phyloP scores from a whole-genome alignment of 1,284 basidiomycete species.

The Cryptococcus maquisensis region DNA sequence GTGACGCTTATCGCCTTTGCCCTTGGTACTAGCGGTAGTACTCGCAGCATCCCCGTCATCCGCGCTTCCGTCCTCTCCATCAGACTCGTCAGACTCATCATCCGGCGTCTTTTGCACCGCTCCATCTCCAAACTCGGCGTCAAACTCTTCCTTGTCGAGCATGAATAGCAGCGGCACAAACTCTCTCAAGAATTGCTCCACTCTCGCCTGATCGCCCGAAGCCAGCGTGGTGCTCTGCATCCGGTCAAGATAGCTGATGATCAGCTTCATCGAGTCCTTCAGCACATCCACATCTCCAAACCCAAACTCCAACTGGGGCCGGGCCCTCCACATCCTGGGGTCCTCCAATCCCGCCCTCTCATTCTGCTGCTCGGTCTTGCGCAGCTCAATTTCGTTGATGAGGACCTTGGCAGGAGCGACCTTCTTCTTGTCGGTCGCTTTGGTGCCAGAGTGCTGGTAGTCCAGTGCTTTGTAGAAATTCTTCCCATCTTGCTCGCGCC shows the following conservation, averaged over 20 bases:
- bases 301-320: constrained; percentile 71
- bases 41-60: constrained; percentile 52
- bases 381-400: constrained; percentile 78
- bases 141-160: constrained; percentile 71
- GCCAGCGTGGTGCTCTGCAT: constrained; percentile 66
- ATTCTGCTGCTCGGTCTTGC: constrained; percentile 68
- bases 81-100: constrained; percentile 50
- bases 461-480: constrained; percentile 98
- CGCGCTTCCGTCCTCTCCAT: constrained; percentile 35
- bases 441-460: constrained; percentile 92
- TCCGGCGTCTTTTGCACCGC: constrained; percentile 66
- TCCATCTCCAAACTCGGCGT: constrained; percentile 63
- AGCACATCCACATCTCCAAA: constrained; percentile 77
- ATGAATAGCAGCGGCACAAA: constrained; percentile 82
- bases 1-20: constrained; percentile 42
- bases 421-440: constrained; percentile 97
- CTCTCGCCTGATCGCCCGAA: constrained; percentile 68
- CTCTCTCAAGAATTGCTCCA: constrained; percentile 78
- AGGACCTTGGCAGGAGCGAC: constrained; percentile 85
- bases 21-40: constrained; percentile 37
- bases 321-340: constrained; percentile 35
- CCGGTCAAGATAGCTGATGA: constrained; percentile 85
- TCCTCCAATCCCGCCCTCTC: constrained; percentile 71
- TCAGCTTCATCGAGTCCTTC: constrained; percentile 82
- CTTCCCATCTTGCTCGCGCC: constrained; percentile 93